Conservation (phyloP, 441 rosid species). For the Isatis lusitanica region DNA sequence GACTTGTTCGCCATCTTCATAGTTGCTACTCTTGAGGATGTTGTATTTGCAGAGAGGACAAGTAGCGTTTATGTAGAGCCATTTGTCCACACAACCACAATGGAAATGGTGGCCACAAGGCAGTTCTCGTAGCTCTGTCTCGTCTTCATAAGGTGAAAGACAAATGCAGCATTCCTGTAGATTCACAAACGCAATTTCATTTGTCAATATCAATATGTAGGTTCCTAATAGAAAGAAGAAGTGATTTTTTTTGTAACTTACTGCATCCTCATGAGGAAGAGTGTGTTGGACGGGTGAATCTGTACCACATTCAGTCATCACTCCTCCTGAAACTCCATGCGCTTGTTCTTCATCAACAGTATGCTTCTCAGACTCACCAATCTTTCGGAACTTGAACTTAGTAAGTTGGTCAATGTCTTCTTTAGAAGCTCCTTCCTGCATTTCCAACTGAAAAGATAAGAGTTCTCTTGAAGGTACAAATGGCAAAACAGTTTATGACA, state of each 20-base stretch:
- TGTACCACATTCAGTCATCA: slow-evolving; percentile 76
- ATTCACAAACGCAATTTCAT: background rate
- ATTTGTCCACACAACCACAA: slow-evolving; percentile 83
- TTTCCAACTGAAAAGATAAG: slow-evolving; percentile 15
- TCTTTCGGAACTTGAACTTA: slow-evolving; percentile 64
- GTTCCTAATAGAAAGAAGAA: background rate
- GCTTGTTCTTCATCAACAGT: slow-evolving; percentile 43
- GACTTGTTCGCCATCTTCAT: slow-evolving; percentile 48
- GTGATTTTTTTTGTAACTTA: slow-evolving; percentile 30
- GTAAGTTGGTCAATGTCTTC: slow-evolving; percentile 85
- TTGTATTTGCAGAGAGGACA: slow-evolving; percentile 96
- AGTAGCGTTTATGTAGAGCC: slow-evolving; percentile 83
- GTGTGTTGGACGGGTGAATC: slow-evolving; percentile 64
- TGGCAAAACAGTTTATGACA: background rate
- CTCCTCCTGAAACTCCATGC: slow-evolving; percentile 55
- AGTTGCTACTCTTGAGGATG: slow-evolving; percentile 70
- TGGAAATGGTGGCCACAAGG: slow-evolving; percentile 95
- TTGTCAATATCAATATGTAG: background rate
- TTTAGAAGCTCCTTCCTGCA: slow-evolving; percentile 90
- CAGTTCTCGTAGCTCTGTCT: slow-evolving; percentile 83
- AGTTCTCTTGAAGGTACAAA: background rate
- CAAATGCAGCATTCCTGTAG: slow-evolving; percentile 93
- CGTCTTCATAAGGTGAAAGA: slow-evolving; percentile 81
- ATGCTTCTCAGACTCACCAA: slow-evolving; percentile 48
- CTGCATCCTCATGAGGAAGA: slow-evolving; percentile 78